Conservation (phyloP, 1,139 yeast genomes). For the Saccharomyces hybrid region DNA sequence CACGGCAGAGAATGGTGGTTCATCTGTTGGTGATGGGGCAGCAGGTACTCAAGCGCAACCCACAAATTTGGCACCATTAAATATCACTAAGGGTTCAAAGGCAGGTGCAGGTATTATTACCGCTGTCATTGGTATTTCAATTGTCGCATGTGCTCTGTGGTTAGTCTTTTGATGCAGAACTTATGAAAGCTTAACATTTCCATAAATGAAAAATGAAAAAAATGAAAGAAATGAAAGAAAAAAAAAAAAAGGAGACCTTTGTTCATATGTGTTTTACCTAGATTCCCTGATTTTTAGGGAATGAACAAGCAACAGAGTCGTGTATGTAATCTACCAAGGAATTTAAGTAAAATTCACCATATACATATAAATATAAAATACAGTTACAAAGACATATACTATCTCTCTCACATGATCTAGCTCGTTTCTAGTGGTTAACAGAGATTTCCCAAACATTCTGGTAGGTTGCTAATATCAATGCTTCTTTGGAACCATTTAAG, state of each 20-base stretch:
- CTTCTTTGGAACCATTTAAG: conserved; percentile 21
- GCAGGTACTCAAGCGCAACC: conserved; percentile 45
- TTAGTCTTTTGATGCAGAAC: conserved; percentile 40
- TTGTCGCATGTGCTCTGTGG: conserved; percentile 69
- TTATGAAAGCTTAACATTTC: not conserved
- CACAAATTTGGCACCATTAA: conserved; percentile 40
- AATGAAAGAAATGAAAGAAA: too few species aligned
- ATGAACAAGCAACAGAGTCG: not conserved
- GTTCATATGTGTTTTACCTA: not conserved
- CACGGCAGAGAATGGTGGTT: conserved; percentile 53
- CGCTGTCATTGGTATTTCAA: conserved; percentile 57
- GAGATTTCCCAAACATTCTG: not conserved
- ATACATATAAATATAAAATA: not conserved
- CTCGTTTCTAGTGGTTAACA: conserved; percentile 1
- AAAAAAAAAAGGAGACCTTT: too few species aligned
- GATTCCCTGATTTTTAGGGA: not conserved
- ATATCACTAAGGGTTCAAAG: conserved; percentile 53
- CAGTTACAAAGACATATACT: not conserved
- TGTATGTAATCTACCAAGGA: not conserved
- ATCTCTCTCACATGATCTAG: not conserved
- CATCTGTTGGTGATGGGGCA: conserved; percentile 50
- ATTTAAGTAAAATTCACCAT: not conserved
- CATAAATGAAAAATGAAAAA: not conserved
- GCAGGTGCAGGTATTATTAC: conserved; percentile 92
- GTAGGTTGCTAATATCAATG: conserved; percentile 6